phyloP scores from a whole-genome alignment of 1,284 basidiomycete species.

The Irpex rosettiformis region DNA sequence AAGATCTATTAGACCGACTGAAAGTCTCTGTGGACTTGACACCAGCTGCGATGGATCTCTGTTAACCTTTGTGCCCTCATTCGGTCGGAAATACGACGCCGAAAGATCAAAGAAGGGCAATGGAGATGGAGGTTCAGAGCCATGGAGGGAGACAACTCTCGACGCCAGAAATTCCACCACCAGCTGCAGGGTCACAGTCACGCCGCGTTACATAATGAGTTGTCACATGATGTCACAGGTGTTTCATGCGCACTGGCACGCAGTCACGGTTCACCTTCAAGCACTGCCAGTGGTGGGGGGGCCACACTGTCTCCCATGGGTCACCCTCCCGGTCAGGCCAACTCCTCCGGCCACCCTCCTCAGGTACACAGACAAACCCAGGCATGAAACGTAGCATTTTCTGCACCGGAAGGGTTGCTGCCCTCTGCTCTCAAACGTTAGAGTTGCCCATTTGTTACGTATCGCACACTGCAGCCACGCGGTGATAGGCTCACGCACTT shows the following conservation, averaged over 20 bases:
- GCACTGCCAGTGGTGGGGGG: too few species aligned
- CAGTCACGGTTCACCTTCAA: too few species aligned
- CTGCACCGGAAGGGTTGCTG: neutral
- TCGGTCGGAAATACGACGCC: conserved; percentile 17
- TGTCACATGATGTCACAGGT: too few species aligned
- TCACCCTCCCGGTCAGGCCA: too few species aligned
- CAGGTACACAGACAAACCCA: too few species aligned
- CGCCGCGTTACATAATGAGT: conserved; percentile 1
- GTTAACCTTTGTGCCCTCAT: conserved; percentile 30
- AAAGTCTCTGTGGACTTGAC: conserved; percentile 12
- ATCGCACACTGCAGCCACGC: neutral
- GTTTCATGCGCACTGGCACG: too few species aligned
- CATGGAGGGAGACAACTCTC: neutral
- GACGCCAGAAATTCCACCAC: neutral
- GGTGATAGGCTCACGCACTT: neutral
- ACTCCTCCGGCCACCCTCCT: too few species aligned
- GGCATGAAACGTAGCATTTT: neutral
- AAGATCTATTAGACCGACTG: conserved; percentile 15
- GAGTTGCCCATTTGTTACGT: neutral
- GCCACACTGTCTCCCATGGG: too few species aligned
- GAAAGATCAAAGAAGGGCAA: conserved; percentile 22
- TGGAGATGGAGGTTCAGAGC: conserved; percentile 3
- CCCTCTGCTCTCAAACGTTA: neutral
- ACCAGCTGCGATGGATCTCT: conserved; percentile 16
- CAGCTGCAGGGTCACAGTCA: conserved; percentile 7